These are phyloP conservation scores for Sporothrix mexicana DNA, from an alignment of 2,329 filamentous ascomycete species.

Conservation along the genomic window DNA sequence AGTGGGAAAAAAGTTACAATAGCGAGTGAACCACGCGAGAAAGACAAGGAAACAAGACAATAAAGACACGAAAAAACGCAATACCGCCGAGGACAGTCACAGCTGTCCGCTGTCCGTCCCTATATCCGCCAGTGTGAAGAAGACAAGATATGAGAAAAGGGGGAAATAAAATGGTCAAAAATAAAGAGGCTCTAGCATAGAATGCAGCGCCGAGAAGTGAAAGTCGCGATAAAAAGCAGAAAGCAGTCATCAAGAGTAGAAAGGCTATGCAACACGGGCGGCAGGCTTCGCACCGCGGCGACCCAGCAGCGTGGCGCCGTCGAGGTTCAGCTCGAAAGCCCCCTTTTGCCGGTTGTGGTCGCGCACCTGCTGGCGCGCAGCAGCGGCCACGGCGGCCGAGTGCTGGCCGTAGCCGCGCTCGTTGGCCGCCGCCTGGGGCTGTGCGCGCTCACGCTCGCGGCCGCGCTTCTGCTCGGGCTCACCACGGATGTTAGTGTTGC, in stretches of 20 bases:
- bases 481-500: constrained; percentile 75
- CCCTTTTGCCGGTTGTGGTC: constrained; percentile 73
- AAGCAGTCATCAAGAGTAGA: neutral
- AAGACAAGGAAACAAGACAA: neutral
- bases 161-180: neutral
- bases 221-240: too few relatives aligned
- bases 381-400: constrained; percentile 80
- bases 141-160: neutral
- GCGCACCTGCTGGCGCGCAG: constrained; percentile 78
- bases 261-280: constrained; percentile 49
- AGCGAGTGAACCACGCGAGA: too few relatives aligned
- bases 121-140: constrained; percentile 5
- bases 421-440: constrained; percentile 41
- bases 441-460: constrained; percentile 56
- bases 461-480: constrained; percentile 52
- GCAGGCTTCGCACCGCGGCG: constrained; percentile 65
- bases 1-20: neutral
- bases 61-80: neutral
- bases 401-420: constrained; percentile 86
- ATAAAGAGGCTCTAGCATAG: neutral
- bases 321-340: constrained; percentile 88
- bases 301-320: constrained; percentile 87
- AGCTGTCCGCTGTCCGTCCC: neutral
- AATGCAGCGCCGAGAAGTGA: neutral
- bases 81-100: constrained; percentile 6